A percentile compares a stretch with the other conserved stretches of the same genome.
These are phyloP conservation scores for Heracleum sosnowskyi DNA, from an alignment of 129 eudicot genomes.

Conservation along the genomic window DNA sequence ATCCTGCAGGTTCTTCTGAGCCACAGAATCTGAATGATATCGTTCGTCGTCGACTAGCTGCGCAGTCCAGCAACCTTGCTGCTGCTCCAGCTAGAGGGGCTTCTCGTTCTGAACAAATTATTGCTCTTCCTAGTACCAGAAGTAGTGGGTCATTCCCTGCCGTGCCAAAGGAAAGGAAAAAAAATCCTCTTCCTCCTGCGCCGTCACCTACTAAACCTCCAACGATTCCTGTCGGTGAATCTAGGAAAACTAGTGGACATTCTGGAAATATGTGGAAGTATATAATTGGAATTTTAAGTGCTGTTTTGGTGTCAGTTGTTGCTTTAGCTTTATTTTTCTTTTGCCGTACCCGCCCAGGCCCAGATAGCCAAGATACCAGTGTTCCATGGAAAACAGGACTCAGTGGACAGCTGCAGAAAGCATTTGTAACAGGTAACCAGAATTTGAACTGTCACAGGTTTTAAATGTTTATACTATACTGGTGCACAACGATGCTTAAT, in stretches of 20 bases:
- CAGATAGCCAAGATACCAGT: slow-evolving; percentile 45
- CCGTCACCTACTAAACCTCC: slow-evolving; percentile 20
- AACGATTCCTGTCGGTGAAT: too few species aligned
- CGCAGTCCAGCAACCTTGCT: slow-evolving; percentile 57
- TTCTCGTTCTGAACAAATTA: slow-evolving; percentile 17
- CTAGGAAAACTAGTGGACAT: slow-evolving; percentile 5
- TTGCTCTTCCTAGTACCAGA: slow-evolving; percentile 55
- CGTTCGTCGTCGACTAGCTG: slow-evolving; percentile 53
- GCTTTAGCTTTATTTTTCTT: slow-evolving; percentile 30
- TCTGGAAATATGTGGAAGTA: slow-evolving; percentile 32
- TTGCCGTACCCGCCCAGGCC: slow-evolving; percentile 42
- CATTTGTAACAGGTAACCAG: slow-evolving; percentile 67
- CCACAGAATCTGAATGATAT: slow-evolving; percentile 21
- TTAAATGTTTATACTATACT: neutral
- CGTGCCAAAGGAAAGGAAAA: slow-evolving; percentile 33
- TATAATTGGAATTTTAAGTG: slow-evolving; percentile 35
- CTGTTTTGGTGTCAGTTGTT: slow-evolving; percentile 31
- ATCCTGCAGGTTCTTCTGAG: slow-evolving; percentile 34
- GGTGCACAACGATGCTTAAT: neutral
- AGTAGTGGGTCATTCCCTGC: slow-evolving; percentile 94
- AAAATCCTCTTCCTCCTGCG: slow-evolving; percentile 14
- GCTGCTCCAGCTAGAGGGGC: slow-evolving; percentile 36
- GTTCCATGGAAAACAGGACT: slow-evolving; percentile 83
- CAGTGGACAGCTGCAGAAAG: slow-evolving; percentile 90
- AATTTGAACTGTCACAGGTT: neutral